These are phyloP conservation scores for Camelina laxa DNA, from an alignment of 345 rosid genomes.

Conservation along the genomic window DNA sequence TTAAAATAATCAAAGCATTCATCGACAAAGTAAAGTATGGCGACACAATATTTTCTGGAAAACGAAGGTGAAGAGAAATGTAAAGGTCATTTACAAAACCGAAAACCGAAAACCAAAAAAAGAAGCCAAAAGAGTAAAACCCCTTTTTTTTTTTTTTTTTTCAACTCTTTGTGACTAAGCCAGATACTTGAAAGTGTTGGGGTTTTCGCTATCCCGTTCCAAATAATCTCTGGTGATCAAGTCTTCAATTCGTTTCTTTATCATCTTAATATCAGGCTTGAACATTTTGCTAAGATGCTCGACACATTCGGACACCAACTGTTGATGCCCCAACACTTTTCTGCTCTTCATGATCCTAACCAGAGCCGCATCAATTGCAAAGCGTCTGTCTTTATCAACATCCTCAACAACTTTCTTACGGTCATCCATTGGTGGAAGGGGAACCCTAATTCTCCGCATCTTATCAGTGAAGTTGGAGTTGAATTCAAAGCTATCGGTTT, in stretches of 20 bases:
- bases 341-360: slow-evolving; percentile 95
- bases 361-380: slow-evolving; percentile 84
- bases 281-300: slow-evolving; percentile 89
- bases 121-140: not conserved
- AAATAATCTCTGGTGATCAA: slow-evolving; percentile 72
- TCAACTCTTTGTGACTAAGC: slow-evolving; percentile 46
- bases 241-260: slow-evolving; percentile 88
- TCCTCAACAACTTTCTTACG: slow-evolving; percentile 83
- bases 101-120: no score
- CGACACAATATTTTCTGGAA: no score
- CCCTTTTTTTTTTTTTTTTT: no score
- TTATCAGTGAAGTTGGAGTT: slow-evolving; percentile 73
- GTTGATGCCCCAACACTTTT: slow-evolving; percentile 75
- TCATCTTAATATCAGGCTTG: slow-evolving; percentile 87
- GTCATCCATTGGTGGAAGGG: slow-evolving; percentile 84
- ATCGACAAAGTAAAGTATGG: no score
- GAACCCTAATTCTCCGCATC: slow-evolving; percentile 82
- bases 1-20: not conserved
- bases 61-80: not conserved
- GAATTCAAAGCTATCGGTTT: slow-evolving; percentile 60
- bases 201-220: slow-evolving; percentile 74
- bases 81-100: not conserved
- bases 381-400: slow-evolving; percentile 80
- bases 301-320: slow-evolving; percentile 73
- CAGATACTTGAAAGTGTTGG: slow-evolving; percentile 62